Conservation (phyloP, 2,329 filamentous ascomycete species). For the Ophiocordyceps sinensis region DNA sequence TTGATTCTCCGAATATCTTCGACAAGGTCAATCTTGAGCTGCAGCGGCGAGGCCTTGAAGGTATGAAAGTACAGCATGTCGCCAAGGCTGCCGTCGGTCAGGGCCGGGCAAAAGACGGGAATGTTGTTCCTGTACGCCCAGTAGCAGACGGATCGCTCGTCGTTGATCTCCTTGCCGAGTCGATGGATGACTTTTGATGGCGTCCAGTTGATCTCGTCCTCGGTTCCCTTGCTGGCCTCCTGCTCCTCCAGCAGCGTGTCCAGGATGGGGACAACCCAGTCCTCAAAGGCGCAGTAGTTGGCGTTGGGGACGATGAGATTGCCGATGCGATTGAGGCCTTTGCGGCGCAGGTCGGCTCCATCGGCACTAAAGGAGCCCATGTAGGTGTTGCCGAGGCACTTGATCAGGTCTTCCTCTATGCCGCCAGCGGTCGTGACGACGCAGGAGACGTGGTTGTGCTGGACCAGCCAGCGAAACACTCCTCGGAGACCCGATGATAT, state of each 20-base stretch:
- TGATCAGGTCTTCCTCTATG: slow-evolving; percentile 96
- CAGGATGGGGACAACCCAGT: slow-evolving; percentile 94
- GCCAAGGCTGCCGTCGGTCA: slow-evolving; percentile 88
- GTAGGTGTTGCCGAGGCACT: slow-evolving; percentile 90
- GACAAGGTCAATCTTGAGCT: slow-evolving; percentile 79
- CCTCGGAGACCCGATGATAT: slow-evolving; percentile 92
- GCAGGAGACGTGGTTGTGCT: slow-evolving; percentile 82
- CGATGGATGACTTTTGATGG: slow-evolving; percentile 84
- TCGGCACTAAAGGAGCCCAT: slow-evolving; percentile 70
- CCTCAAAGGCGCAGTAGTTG: slow-evolving; percentile 92
- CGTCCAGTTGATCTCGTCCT: slow-evolving; percentile 73
- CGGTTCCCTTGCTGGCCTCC: slow-evolving; percentile 57
- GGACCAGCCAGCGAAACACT: slow-evolving; percentile 79
- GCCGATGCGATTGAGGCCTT: slow-evolving; percentile 89
- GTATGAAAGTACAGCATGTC: slow-evolving; percentile 99
- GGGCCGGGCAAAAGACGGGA: slow-evolving; percentile 87
- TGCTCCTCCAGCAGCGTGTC: slow-evolving; percentile 90
- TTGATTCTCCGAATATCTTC: slow-evolving; percentile 91
- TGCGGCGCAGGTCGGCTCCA: slow-evolving; percentile 64
- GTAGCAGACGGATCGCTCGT: slow-evolving; percentile 85
- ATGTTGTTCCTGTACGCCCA: slow-evolving; percentile 98
- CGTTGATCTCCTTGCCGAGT: slow-evolving; percentile 84
- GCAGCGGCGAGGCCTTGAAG: slow-evolving; percentile 70
- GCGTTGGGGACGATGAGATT: slow-evolving; percentile 92
- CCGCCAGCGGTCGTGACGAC: slow-evolving; percentile 94